Conservation (phyloP, 805 yeast species). For the Candida patagonica region DNA sequence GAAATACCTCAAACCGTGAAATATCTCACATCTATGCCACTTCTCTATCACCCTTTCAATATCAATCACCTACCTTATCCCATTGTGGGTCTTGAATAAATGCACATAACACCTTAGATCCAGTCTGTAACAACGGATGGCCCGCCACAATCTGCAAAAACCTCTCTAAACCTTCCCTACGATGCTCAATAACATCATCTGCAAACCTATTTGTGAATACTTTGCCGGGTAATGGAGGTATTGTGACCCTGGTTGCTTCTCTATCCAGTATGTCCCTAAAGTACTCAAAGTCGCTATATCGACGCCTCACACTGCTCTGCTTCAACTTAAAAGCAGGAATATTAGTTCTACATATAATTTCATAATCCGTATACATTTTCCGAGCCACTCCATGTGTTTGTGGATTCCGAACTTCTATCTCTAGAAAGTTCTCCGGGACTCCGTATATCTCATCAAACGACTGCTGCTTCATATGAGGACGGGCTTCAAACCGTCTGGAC, state of each 20-base stretch:
- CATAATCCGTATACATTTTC: conserved; percentile 83
- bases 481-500: conserved; percentile 23
- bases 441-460: conserved; percentile 79
- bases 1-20: too few species aligned
- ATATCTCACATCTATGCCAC: too few species aligned
- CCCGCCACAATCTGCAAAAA: conserved; percentile 74
- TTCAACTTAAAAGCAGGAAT: conserved; percentile 74
- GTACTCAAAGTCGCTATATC: conserved; percentile 84
- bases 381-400: conserved; percentile 59
- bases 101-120: conserved; percentile 64
- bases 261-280: conserved; percentile 65
- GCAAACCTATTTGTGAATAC: conserved; percentile 66
- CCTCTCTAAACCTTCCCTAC: conserved; percentile 75
- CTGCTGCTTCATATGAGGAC: conserved; percentile 43
- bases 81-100: conserved; percentile 83
- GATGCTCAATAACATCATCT: conserved; percentile 71
- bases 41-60: too few species aligned
- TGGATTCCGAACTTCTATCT: conserved; percentile 76
- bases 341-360: conserved; percentile 57
- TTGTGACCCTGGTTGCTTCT: conserved; percentile 69
- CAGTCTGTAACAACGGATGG: conserved; percentile 88
- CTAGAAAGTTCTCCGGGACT: conserved; percentile 89
- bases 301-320: conserved; percentile 60
- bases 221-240: conserved; percentile 90
- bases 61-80: conserved; percentile 43